Evolutionary conservation across 1,139 yeast species (phyloP).

Genomic region (Candida glucosophila): DNA sequence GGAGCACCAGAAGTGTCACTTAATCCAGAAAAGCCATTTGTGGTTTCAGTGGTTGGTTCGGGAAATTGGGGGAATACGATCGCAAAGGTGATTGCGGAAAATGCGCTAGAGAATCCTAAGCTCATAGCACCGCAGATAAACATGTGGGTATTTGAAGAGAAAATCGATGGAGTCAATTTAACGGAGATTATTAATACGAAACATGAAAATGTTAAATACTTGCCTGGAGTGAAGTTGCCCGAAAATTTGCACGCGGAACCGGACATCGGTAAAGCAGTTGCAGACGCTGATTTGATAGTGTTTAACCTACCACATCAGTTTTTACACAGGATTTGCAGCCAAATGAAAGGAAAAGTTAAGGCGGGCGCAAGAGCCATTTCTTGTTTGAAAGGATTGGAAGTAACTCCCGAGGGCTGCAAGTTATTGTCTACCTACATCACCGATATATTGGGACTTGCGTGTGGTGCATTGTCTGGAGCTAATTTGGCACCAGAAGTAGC

Average conservation of each 20-base stretch:
- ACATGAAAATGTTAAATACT: constrained; percentile 39
- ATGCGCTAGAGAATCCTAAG: constrained; percentile 31
- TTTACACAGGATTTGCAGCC: constrained; percentile 29
- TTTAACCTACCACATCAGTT: constrained; percentile 45
- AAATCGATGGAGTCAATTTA: constrained; percentile 33
- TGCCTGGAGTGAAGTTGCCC: constrained; percentile 38
- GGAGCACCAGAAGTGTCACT: constrained; percentile 8
- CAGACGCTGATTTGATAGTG: constrained; percentile 37
- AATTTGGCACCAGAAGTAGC: constrained; percentile 44
- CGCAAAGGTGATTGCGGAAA: constrained; percentile 39
- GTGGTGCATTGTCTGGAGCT: constrained; percentile 43
- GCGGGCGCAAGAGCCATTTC: constrained; percentile 36
- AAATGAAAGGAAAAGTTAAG: constrained; percentile 31
- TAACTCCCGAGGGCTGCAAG: constrained; percentile 35
- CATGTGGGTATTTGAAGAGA: constrained; percentile 43
- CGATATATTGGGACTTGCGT: constrained; percentile 33
- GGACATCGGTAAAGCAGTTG: constrained; percentile 27
- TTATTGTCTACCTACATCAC: constrained; percentile 35
- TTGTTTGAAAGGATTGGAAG: constrained; percentile 43
- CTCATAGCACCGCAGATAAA: constrained; percentile 30
- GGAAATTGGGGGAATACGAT: constrained; percentile 47
- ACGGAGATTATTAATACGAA: constrained; percentile 35
- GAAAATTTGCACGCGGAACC: constrained; percentile 35
- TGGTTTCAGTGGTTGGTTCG: constrained; percentile 36
- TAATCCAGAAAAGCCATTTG: constrained; percentile 22